Evolutionary conservation across 306 rosid species (phyloP).

Genomic region (Pterocarpus macrocarpus): DNA sequence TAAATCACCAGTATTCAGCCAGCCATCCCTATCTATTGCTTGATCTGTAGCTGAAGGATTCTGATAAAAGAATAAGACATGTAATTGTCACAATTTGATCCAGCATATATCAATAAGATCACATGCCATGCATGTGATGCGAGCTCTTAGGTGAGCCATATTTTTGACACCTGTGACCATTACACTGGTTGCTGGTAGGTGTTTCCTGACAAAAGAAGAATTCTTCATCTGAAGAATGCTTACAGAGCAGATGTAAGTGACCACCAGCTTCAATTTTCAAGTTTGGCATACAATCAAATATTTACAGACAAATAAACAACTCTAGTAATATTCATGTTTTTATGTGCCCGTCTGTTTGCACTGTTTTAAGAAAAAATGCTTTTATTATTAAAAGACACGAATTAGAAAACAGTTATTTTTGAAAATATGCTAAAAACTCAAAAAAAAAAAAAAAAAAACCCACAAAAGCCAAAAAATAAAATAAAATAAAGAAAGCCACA

Average conservation of each 20-base stretch:
- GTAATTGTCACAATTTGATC: conserved; percentile 39
- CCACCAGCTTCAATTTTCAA: conserved; percentile 25
- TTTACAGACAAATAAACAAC: not conserved
- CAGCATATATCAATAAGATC: not conserved
- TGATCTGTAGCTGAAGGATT: conserved; percentile 76
- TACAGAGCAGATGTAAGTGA: conserved; percentile 5
- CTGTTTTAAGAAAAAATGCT: too few species aligned
- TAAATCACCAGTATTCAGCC: conserved; percentile 91
- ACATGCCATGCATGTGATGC: not conserved
- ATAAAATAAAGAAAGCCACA: not conserved
- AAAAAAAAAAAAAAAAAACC: too few species aligned
- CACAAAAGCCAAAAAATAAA: too few species aligned
- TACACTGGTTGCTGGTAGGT: conserved; percentile 15
- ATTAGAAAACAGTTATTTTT: too few species aligned
- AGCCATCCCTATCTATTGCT: conserved; percentile 78
- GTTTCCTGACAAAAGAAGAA: not conserved
- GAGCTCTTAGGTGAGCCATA: conserved; percentile 14
- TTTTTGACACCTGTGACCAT: not conserved
- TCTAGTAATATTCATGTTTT: too few species aligned
- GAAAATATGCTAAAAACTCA: too few species aligned
- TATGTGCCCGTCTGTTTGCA: too few species aligned
- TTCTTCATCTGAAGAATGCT: not conserved
- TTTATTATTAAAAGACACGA: too few species aligned
- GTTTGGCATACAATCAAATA: conserved; percentile 28
- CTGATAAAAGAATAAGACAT: conserved; percentile 60